Evolutionary conservation across 2,329 filamentous ascomycete species (phyloP), one percentile per base, ranked within the genome.

Genomic region (Claviceps lovelessii): DNA sequence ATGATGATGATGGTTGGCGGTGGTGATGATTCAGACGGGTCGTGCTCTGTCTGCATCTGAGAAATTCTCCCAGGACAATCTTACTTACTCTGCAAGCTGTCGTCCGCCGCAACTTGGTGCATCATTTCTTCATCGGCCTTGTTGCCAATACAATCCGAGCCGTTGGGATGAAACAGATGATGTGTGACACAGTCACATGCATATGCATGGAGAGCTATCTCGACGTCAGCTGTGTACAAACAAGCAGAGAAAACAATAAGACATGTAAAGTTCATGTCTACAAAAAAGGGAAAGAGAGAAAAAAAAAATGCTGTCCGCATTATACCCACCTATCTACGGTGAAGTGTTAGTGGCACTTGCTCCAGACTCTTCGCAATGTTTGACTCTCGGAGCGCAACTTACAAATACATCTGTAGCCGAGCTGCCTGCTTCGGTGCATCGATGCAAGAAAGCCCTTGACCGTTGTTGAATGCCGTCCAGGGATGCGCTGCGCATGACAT

Each of bases 141-240:
- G 19, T 74, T 68, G 35, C 76, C 71, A 2, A 86, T 71, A 9
- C 82, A 84, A 57, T 82, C 72, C 1, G 80, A 78, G 2, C 83
- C 83, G 55, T 80, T 74, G 0, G 83, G 82, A 54, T 84, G 80
- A 62, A 87, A 85, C n/a, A 87, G 72, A 59, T 85, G 82, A 61
- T 85, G 80, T 0, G 82, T 84, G 33, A 81, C 76, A 60, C 83
- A 85, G 62, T 87, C 84, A 53, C 85, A 80, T 0, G 84, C 83
- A 63, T 84, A 87, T 31, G 83, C 77, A 58, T 87, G 84, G 1
- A 86, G 70, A 47, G 64, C 64, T 70, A 47, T 15, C 28, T 19
- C 11, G 7, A 28, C 19, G 35, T 54, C 39, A 54, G 48, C 35
- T 47, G 19, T 8, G 11, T 50, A 39, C 5, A 5, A 33, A 48